phyloP scores from a whole-genome alignment of 495 filamentous ascomycete species.

The Saxophila tyrrhenica region DNA sequence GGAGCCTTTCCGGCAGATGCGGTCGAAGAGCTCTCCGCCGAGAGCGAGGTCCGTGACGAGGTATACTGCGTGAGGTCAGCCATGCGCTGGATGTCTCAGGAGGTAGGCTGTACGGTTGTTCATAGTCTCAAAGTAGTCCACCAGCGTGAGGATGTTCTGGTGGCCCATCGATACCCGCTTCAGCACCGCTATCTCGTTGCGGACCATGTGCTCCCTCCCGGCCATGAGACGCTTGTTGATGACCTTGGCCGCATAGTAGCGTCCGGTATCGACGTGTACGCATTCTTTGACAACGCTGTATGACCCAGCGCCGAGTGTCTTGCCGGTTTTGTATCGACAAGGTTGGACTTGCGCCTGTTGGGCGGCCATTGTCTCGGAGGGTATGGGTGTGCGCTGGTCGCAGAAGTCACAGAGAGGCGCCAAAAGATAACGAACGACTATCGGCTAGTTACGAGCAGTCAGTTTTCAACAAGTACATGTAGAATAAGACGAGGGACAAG shows the following conservation, averaged over 20 bases:
- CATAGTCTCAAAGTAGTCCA: constrained; percentile 99
- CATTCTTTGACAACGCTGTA: constrained; percentile 99
- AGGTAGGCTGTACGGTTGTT: constrained; percentile 60
- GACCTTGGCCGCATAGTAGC: constrained; percentile 98
- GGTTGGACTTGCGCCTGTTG: constrained; percentile 52
- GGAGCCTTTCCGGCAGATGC: constrained; percentile 93
- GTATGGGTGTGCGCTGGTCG: too few relatives aligned
- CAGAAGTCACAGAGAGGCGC: too few relatives aligned
- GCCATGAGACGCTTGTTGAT: constrained; percentile 99
- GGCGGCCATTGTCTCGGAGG: constrained; percentile 3
- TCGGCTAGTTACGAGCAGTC: too few relatives aligned
- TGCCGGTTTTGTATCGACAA: constrained; percentile 94
- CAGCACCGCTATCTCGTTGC: constrained; percentile 95
- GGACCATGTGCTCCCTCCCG: constrained; percentile 96
- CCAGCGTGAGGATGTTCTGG: constrained; percentile 91
- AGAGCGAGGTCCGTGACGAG: constrained; percentile 94
- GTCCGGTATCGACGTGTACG: constrained; percentile 93
- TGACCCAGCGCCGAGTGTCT: constrained; percentile 88
- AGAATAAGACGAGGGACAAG: too few relatives aligned
- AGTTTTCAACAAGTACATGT: too few relatives aligned
- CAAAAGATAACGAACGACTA: too few relatives aligned
- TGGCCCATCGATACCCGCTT: constrained; percentile 97
- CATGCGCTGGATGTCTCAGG: neutral
- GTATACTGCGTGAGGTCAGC: constrained; percentile 49
- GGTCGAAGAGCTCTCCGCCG: constrained; percentile 93